Evolutionary conservation across 352 stramenopile genomes (phyloP).

Genomic region (Plasmopara viticola): DNA sequence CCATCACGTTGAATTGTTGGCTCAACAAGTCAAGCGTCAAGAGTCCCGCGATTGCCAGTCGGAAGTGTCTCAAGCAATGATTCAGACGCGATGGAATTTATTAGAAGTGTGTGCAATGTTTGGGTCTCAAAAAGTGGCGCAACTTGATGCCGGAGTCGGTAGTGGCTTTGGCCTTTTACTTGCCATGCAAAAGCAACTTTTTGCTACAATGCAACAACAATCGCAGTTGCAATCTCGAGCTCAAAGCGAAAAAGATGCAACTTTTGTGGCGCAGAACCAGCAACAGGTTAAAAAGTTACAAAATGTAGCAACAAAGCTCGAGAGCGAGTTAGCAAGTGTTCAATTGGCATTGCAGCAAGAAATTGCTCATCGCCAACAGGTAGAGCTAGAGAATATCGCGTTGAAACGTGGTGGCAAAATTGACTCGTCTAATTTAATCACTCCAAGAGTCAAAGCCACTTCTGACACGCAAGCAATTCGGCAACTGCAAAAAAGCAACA

Average conservation of each 20-base stretch:
- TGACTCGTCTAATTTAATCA: too few species aligned
- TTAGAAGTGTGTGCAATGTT: constrained; percentile 48
- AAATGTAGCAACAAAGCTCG: constrained; percentile 51
- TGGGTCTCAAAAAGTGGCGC: constrained; percentile 29
- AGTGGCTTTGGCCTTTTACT: constrained; percentile 15
- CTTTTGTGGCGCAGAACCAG: too few species aligned
- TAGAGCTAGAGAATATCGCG: too few species aligned
- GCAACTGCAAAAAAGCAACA: too few species aligned
- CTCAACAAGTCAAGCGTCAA: too few species aligned
- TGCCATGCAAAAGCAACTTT: constrained; percentile 42
- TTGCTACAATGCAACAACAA: constrained; percentile 33
- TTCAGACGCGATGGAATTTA: constrained; percentile 46
- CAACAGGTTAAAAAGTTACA: too few species aligned
- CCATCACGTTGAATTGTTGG: too few species aligned
- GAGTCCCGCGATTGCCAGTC: too few species aligned
- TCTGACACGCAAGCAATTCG: too few species aligned
- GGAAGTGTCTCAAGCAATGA: constrained; percentile 21
- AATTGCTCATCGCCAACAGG: constrained; percentile 34
- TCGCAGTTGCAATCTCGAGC: constrained; percentile 13
- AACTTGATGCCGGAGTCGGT: too few species aligned
- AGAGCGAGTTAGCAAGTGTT: constrained; percentile 46
- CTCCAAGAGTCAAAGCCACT: too few species aligned
- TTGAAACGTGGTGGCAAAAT: too few species aligned
- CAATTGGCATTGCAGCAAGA: constrained; percentile 42
- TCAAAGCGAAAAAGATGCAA: not conserved